These are phyloP conservation scores for Fusarium floridanum DNA, from an alignment of 2,329 filamentous ascomycete genomes.

Conservation along the genomic window DNA sequence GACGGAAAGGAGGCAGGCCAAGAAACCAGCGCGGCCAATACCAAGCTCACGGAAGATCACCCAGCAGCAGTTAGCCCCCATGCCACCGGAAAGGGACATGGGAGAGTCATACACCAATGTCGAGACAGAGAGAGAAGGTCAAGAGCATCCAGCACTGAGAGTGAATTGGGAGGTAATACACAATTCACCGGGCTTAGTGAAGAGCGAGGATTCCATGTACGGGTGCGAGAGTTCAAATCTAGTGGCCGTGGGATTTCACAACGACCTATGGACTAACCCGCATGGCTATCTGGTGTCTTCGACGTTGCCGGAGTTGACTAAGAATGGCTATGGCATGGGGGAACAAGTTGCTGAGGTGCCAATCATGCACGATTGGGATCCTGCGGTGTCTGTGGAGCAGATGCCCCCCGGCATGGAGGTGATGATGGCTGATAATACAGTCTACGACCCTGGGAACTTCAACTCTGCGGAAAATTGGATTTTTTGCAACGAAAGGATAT, in stretches of 20 bases:
- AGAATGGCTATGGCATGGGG: not conserved
- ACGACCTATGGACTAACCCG: not conserved
- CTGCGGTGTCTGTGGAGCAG: not conserved
- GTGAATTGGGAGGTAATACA: slow-evolving; percentile 27
- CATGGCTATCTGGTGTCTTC: not conserved
- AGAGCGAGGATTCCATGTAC: not conserved
- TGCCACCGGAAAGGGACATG: not conserved
- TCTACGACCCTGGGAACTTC: slow-evolving; percentile 22
- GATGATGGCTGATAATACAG: not conserved
- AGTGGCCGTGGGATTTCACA: not conserved
- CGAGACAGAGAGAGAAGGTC: not conserved
- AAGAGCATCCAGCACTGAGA: slow-evolving; percentile 5
- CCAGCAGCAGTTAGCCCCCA: not conserved
- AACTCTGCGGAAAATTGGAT: slow-evolving; percentile 39
- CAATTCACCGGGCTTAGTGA: not conserved
- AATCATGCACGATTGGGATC: not conserved
- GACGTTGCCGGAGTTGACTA: not conserved
- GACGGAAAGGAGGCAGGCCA: slow-evolving; percentile 5
- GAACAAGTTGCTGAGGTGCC: not conserved
- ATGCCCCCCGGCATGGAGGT: not conserved
- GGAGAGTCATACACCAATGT: not conserved
- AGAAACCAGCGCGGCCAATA: not conserved
- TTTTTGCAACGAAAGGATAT: not conserved
- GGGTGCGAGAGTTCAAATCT: not conserved
- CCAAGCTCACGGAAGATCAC: not conserved